Conservation (phyloP, 2,329 filamentous ascomycete genomes). For the Claviceps spartinae region DNA sequence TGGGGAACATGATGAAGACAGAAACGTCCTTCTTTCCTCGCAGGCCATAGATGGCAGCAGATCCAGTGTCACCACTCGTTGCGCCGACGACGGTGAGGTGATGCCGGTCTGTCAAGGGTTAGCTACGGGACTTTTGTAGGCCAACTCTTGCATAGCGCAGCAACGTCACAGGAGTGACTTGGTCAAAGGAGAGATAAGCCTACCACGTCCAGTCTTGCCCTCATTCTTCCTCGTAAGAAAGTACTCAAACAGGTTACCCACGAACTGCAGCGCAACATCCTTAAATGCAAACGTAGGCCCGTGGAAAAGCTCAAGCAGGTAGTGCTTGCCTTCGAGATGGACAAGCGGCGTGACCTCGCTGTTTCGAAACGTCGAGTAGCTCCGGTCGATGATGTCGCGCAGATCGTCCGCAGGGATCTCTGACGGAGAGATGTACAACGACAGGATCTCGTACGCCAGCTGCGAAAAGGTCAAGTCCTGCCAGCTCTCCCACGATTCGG, state of each 20-base stretch:
- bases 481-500: constrained; percentile 40
- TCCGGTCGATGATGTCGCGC: constrained; percentile 67
- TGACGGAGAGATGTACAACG: constrained; percentile 68
- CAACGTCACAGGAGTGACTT: not conserved
- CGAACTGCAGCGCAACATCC: constrained; percentile 86
- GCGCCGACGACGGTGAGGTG: constrained; percentile 79
- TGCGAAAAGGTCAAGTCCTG: constrained; percentile 66
- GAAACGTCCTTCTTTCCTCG: constrained; percentile 94
- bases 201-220: constrained; percentile 47
- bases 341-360: constrained; percentile 66
- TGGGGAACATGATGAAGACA: constrained; percentile 87
- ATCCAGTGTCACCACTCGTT: constrained; percentile 81
- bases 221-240: constrained; percentile 63
- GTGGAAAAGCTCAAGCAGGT: constrained; percentile 90
- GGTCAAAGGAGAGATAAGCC: constrained; percentile 6
- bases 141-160: not conserved
- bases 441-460: constrained; percentile 72
- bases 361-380: constrained; percentile 80
- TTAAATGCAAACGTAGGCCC: constrained; percentile 94
- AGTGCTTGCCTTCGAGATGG: constrained; percentile 60
- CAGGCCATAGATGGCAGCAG: constrained; percentile 89
- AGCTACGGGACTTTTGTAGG: constrained; percentile 4
- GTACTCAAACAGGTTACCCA: constrained; percentile 93
- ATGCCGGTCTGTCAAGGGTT: constrained; percentile 43
- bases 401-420: constrained; percentile 76